Percentiles rank a stretch among this genome's conserved stretches.
phyloP scores from a whole-genome alignment of 2,329 filamentous ascomycete species.

The Ophiosphaerella herpotricha region DNA sequence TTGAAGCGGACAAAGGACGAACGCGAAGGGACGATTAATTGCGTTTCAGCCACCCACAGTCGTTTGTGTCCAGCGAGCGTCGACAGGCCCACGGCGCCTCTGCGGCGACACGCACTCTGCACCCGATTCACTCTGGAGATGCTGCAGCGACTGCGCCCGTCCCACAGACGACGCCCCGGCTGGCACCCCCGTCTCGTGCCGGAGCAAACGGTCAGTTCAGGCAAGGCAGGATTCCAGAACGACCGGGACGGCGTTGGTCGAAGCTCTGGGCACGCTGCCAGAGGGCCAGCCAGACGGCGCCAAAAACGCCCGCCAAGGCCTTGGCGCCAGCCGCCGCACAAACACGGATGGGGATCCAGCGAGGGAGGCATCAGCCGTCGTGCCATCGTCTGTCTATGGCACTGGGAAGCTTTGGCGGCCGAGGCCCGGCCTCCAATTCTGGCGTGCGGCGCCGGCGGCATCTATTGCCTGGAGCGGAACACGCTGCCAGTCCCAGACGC shows the following conservation, averaged over 20 bases:
- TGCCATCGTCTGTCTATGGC: not conserved
- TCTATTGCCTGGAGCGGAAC: too few species aligned
- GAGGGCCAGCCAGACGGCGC: constrained; percentile 25
- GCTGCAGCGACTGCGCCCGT: too few species aligned
- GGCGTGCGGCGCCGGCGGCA: too few species aligned
- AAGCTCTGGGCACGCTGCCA: constrained; percentile 30
- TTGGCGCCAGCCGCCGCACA: constrained; percentile 36
- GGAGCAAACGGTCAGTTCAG: constrained; percentile 41
- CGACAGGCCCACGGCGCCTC: constrained; percentile 13
- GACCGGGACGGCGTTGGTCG: constrained; percentile 28
- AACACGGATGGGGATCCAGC: constrained; percentile 26
- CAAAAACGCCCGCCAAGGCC: constrained; percentile 44
- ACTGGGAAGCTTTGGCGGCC: constrained; percentile 33
- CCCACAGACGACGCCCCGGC: constrained; percentile 5
- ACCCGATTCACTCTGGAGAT: too few species aligned
- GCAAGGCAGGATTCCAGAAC: constrained; percentile 43
- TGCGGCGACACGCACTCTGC: constrained; percentile 4
- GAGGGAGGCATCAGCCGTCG: constrained; percentile 14
- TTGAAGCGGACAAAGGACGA: constrained; percentile 2
- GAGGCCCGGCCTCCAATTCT: too few species aligned
- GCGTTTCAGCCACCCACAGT: constrained; percentile 22
- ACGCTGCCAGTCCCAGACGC: too few species aligned
- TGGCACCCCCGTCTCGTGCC: constrained; percentile 18
- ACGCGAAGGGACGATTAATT: constrained; percentile 1
- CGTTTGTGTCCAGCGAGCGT: not conserved